These are phyloP conservation scores for Aureobasidium lini DNA, from an alignment of 2,329 filamentous ascomycete species.

Conservation along the genomic window DNA sequence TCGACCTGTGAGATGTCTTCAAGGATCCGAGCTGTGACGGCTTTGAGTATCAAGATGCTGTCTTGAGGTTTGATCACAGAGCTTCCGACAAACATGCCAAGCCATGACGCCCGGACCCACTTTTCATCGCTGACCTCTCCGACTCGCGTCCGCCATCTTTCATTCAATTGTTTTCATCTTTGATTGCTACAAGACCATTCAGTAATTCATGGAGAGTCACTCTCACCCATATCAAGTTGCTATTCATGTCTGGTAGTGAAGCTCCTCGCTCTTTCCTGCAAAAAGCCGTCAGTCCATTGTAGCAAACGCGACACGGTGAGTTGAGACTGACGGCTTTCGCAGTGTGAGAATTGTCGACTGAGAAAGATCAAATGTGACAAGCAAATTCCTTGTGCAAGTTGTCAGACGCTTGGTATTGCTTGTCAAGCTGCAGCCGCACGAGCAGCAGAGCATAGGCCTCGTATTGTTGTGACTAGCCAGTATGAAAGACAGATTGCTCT, in stretches of 20 bases:
- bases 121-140: not conserved
- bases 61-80: too few relatives aligned
- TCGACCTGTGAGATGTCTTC: too few relatives aligned
- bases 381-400: slow-evolving; percentile 14
- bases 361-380: slow-evolving; percentile 16
- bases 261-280: not conserved
- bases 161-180: not conserved
- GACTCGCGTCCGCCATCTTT: not conserved
- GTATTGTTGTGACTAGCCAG: not conserved
- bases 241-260: not conserved
- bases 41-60: too few relatives aligned
- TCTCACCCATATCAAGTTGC: too few relatives aligned
- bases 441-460: not conserved
- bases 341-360: slow-evolving; percentile 16
- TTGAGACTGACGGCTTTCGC: not conserved
- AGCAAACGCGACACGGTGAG: not conserved
- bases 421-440: slow-evolving; percentile 7
- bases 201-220: not conserved
- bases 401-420: slow-evolving; percentile 12
- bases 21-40: too few relatives aligned
- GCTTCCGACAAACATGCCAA: not conserved
- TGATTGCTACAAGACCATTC: not conserved
- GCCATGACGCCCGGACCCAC: not conserved
- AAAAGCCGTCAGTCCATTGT: slow-evolving; percentile 8
- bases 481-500: slow-evolving; percentile 14